These are phyloP conservation scores for Penicillium janthinellum DNA, from an alignment of 2,329 filamentous ascomycete genomes.

Conservation along the genomic window DNA sequence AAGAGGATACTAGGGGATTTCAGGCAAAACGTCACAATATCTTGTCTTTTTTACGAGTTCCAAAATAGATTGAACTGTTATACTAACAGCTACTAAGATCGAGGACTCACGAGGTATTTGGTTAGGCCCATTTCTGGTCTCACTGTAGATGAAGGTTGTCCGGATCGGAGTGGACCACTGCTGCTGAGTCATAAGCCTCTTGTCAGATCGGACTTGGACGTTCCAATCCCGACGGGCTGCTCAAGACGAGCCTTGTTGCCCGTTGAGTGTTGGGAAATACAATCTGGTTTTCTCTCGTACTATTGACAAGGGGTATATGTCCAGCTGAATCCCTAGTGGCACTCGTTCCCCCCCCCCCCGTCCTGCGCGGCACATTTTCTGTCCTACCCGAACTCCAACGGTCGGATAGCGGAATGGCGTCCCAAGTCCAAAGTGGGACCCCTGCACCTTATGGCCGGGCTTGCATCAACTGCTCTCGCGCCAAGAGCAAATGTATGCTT, in stretches of 20 bases:
- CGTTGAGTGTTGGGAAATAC: constrained; percentile 1
- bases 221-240: constrained; percentile 12
- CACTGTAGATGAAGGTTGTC: no score
- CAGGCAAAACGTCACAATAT: no score
- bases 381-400: constrained; percentile 7
- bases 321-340: constrained; percentile 7
- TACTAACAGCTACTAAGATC: no score
- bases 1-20: no score
- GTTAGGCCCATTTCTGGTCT: no score
- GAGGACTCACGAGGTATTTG: no score
- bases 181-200: neutral
- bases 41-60: no score
- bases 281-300: neutral
- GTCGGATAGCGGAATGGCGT: constrained; percentile 18
- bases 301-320: constrained; percentile 4
- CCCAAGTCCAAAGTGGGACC: constrained; percentile 17
- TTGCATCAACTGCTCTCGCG: constrained; percentile 47
- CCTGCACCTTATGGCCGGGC: constrained; percentile 42
- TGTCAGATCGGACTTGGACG: constrained; percentile 11
- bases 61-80: no score
- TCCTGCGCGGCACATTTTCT: neutral
- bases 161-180: no score
- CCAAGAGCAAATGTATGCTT: constrained; percentile 51
- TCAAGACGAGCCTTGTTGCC: constrained; percentile 1
- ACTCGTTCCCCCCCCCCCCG: neutral